These are phyloP conservation scores for Tremellales sp. DNA, from an alignment of 1,284 basidiomycete genomes.

Conservation along the genomic window DNA sequence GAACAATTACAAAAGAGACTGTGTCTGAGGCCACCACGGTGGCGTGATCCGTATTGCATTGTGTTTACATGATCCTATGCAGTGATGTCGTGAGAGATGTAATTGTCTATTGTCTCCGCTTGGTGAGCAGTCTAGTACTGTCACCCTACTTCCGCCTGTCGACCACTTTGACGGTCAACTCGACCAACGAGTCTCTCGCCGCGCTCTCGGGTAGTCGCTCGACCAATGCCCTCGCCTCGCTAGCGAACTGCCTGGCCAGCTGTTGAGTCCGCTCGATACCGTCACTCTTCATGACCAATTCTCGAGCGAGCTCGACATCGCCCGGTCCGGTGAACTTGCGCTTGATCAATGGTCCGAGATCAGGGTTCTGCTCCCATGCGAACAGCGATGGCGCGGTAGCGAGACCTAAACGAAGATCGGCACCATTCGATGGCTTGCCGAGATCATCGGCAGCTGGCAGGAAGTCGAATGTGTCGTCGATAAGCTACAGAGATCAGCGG, in stretches of 20 bases:
- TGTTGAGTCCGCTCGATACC: slow-evolving; percentile 74
- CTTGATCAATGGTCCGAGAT: slow-evolving; percentile 71
- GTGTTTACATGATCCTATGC: no score
- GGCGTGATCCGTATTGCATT: no score
- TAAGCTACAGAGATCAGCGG: slow-evolving; percentile 58
- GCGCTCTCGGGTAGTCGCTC: slow-evolving; percentile 74
- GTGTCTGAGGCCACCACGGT: no score
- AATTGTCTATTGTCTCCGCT: no score
- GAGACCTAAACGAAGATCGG: slow-evolving; percentile 79
- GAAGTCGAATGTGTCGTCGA: slow-evolving; percentile 89
- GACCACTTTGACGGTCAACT: slow-evolving; percentile 49
- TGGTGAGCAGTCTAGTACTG: no score
- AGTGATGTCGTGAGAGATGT: no score
- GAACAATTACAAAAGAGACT: no score
- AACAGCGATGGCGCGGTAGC: slow-evolving; percentile 92
- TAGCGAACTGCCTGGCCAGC: slow-evolving; percentile 72
- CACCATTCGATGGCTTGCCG: slow-evolving; percentile 76
- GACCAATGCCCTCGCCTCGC: slow-evolving; percentile 69
- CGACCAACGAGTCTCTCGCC: slow-evolving; percentile 64
- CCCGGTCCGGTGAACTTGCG: slow-evolving; percentile 78
- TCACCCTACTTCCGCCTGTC: slow-evolving; percentile 47
- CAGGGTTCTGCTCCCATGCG: slow-evolving; percentile 83
- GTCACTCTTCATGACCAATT: slow-evolving; percentile 67
- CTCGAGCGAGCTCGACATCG: slow-evolving; percentile 76
- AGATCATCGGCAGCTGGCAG: slow-evolving; percentile 63